Evolutionary conservation across 2,329 filamentous ascomycete genomes (phyloP).

Genomic region (Lecanicillium sp.): DNA sequence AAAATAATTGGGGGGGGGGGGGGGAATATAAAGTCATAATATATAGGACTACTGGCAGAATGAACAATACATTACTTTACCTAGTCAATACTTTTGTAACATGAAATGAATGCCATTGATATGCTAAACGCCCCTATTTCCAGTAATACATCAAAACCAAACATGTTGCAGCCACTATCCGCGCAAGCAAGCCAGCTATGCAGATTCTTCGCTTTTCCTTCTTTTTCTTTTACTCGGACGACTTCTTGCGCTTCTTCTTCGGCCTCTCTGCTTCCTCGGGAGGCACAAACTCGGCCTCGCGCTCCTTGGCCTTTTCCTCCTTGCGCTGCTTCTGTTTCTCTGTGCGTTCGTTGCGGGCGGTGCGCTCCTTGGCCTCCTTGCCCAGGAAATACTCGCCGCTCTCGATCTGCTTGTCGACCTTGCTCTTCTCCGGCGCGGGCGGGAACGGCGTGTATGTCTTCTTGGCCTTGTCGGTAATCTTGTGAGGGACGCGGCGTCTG

Average conservation of each 20-base stretch:
- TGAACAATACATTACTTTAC: no score
- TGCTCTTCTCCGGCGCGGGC: slow-evolving; percentile 95
- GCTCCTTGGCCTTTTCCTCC: slow-evolving; percentile 77
- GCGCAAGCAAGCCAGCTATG: no score
- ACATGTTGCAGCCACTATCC: no score
- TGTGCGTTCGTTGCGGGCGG: slow-evolving; percentile 67
- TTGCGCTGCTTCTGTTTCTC: slow-evolving; percentile 83
- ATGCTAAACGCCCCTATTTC: no score
- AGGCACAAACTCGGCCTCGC: slow-evolving; percentile 78
- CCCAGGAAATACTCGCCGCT: slow-evolving; percentile 93
- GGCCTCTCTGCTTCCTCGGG: slow-evolving; percentile 66
- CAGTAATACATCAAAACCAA: no score
- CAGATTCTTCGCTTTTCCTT: no score
- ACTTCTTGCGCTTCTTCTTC: slow-evolving; percentile 57
- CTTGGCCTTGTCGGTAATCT: slow-evolving; percentile 86
- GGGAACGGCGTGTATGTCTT: slow-evolving; percentile 97
- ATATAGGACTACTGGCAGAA: no score
- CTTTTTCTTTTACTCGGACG: slow-evolving; percentile 16
- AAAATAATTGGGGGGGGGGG: no score
- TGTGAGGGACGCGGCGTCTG: slow-evolving; percentile 73
- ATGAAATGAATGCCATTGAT: no score
- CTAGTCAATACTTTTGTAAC: no score
- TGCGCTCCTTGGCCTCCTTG: slow-evolving; percentile 85
- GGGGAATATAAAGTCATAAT: no score
- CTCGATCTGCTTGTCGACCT: slow-evolving; percentile 96